Conservation (phyloP, 495 filamentous ascomycete species). For the Thermothielavioides terrestris region DNA sequence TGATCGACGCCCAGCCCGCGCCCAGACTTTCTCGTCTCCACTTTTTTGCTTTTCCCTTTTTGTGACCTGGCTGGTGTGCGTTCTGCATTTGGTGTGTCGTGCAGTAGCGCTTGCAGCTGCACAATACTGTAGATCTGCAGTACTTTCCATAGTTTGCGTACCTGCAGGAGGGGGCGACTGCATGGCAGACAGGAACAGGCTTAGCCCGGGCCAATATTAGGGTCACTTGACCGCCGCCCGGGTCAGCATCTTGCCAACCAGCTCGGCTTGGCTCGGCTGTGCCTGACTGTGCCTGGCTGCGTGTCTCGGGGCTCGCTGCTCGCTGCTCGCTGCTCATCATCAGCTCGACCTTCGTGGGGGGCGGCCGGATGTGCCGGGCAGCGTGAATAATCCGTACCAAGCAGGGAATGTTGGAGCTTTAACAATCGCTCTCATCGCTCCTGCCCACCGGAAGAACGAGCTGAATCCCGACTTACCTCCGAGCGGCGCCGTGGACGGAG, state of each 20-base stretch:
- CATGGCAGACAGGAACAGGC: background rate
- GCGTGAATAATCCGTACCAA: no score
- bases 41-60: background rate
- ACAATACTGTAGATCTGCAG: background rate
- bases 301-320: no score
- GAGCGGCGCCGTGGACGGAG: no score
- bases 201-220: background rate
- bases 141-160: background rate
- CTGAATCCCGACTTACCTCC: background rate
- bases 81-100: background rate
- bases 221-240: background rate
- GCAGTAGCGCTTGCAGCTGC: background rate
- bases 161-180: background rate
- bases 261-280: background rate
- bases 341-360: background rate
- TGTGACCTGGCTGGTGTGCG: background rate
- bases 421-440: background rate
- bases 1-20: slow-evolving; percentile 9
- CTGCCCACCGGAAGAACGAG: no score
- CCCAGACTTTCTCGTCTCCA: background rate
- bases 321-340: background rate
- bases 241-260: background rate
- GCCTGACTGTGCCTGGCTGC: background rate
- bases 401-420: no score
- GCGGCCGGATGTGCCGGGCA: background rate